Conservation (phyloP, 257 asterid genomes). For the Leptodermis oblonga region DNA sequence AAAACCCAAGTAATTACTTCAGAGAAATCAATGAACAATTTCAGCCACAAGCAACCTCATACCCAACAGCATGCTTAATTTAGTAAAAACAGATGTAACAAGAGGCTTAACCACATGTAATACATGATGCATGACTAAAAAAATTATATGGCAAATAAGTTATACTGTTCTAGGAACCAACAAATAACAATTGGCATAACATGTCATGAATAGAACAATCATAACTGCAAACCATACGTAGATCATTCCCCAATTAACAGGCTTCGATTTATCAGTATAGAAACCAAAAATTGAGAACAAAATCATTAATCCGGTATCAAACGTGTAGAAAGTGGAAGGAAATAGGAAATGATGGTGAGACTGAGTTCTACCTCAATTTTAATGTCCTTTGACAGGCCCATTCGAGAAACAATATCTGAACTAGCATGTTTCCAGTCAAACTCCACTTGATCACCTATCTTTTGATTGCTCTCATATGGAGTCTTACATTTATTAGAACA, state of each 20-base stretch:
- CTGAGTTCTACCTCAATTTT: constrained; percentile 31
- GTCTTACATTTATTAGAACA: constrained; percentile 15
- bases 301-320: neutral
- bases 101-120: too few relatives aligned
- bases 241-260: neutral
- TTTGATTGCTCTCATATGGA: constrained; percentile 17
- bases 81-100: neutral
- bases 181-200: neutral
- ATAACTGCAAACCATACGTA: neutral
- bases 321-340: neutral
- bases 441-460: constrained; percentile 21
- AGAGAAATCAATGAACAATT: neutral
- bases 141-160: neutral
- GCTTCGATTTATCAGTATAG: neutral
- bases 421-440: constrained; percentile 37
- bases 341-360: constrained; percentile 3
- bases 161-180: neutral
- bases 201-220: neutral
- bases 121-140: neutral
- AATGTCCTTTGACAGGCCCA: constrained; percentile 39
- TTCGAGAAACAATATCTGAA: constrained; percentile 23
- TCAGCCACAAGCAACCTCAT: constrained; percentile 2
- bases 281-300: neutral
- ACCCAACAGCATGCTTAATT: neutral
- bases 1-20: neutral